Conservation (phyloP, 768 basidiomycete species). For the Crepidotus variabilis region DNA sequence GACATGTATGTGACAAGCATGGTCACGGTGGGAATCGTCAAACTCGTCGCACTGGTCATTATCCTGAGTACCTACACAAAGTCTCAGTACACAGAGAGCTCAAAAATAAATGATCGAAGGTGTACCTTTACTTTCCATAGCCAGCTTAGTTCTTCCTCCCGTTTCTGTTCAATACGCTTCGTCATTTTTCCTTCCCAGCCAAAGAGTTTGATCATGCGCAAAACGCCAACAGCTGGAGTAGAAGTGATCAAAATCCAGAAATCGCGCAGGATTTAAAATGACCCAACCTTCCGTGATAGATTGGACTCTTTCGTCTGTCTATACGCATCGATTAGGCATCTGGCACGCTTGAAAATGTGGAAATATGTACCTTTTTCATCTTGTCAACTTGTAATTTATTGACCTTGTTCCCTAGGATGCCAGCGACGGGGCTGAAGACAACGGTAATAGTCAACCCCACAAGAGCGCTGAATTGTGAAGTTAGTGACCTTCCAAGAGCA, state of each 20-base stretch:
- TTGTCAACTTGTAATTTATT: constrained; percentile 44
- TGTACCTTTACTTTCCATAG: constrained; percentile 52
- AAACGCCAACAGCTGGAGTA: constrained; percentile 42
- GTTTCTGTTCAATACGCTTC: constrained; percentile 46
- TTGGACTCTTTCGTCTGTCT: constrained; percentile 56
- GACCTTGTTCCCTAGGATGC: constrained; percentile 45
- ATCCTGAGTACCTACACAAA: neutral
- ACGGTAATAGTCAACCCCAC: constrained; percentile 53
- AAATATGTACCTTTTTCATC: constrained; percentile 38
- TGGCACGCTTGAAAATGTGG: neutral
- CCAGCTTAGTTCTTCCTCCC: constrained; percentile 57
- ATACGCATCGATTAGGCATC: neutral
- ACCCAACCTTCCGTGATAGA: constrained; percentile 54
- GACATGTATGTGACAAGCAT: constrained; percentile 64
- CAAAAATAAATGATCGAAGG: constrained; percentile 28
- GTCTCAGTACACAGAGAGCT: constrained; percentile 24
- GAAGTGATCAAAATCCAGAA: constrained; percentile 9
- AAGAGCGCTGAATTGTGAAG: constrained; percentile 37
- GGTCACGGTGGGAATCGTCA: constrained; percentile 54
- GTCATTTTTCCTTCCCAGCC: constrained; percentile 61
- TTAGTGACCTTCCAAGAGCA: too few species aligned
- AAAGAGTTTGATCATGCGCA: constrained; percentile 72
- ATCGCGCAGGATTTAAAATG: neutral
- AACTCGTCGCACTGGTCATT: constrained; percentile 28
- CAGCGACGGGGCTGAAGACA: constrained; percentile 55